Evolutionary conservation across 176 grass and related monocot genomes (phyloP).

Genomic region (Saccharum spontaneum): DNA sequence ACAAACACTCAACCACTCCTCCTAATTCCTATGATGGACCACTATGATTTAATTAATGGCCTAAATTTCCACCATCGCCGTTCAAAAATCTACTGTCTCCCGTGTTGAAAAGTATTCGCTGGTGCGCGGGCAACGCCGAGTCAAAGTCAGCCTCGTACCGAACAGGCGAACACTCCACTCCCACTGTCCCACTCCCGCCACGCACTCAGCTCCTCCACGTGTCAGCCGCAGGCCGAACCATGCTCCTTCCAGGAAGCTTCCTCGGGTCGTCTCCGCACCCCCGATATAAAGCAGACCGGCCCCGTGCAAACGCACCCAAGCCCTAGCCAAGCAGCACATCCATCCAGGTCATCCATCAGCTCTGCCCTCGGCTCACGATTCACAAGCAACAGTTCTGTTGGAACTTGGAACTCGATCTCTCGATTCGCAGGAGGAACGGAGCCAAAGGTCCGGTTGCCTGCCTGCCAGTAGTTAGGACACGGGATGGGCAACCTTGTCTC

Average conservation of each 20-base stretch:
- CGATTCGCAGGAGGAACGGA: not conserved
- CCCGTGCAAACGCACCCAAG: not conserved
- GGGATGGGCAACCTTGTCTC: constrained; percentile 34
- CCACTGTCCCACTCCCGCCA: not conserved
- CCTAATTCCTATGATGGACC: not conserved
- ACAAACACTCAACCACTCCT: not conserved
- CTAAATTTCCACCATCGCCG: not conserved
- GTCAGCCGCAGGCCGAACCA: not conserved
- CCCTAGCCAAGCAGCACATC: not conserved
- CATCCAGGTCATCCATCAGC: not conserved
- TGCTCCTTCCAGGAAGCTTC: not conserved
- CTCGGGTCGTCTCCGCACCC: not conserved
- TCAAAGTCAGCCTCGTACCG: constrained; percentile 13
- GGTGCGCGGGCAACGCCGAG: not conserved
- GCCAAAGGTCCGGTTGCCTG: not conserved
- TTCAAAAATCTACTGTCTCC: not conserved
- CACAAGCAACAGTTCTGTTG: not conserved
- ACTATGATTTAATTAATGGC: not conserved
- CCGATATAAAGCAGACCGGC: not conserved
- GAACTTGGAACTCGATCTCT: not conserved
- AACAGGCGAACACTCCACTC: constrained; percentile 3
- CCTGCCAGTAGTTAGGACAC: not conserved
- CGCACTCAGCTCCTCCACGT: constrained; percentile 5
- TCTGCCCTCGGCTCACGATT: not conserved
- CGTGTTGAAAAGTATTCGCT: constrained; percentile 29